A percentile compares a stretch with the other conserved stretches of the same genome.
phyloP scores from a whole-genome alignment of 768 basidiomycete genomes.

The Rhizopogon sp. region DNA sequence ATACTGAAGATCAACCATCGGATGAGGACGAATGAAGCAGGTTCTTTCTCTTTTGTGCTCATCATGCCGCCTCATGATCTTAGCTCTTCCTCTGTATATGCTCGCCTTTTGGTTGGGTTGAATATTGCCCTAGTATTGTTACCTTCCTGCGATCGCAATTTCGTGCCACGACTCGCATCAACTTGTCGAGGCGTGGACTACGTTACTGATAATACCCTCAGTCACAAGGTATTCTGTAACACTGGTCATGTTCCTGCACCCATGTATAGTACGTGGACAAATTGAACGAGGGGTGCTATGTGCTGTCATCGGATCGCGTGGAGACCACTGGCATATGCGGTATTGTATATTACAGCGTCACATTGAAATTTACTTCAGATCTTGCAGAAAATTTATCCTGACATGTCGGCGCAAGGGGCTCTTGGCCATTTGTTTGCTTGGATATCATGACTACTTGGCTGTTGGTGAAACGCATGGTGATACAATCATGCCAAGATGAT shows the following conservation, averaged over 20 bases:
- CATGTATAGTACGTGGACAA: background rate
- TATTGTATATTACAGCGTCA: too few relatives aligned
- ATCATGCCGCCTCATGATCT: background rate
- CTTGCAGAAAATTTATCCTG: too few relatives aligned
- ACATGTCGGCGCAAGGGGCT: too few relatives aligned
- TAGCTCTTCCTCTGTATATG: background rate
- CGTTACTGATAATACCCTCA: background rate
- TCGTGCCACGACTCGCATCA: background rate
- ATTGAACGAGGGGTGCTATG: background rate
- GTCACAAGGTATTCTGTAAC: background rate
- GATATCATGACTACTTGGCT: too few relatives aligned
- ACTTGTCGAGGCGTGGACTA: background rate
- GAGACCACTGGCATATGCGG: too few relatives aligned
- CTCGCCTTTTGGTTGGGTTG: background rate
- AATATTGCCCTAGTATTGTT: background rate
- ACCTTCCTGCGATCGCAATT: background rate
- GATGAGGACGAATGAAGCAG: constrained; percentile 56
- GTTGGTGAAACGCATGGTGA: background rate
- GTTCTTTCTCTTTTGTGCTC: background rate
- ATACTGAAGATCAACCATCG: constrained; percentile 45
- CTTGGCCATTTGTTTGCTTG: too few relatives aligned
- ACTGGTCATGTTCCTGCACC: background rate
- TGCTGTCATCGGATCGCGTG: too few relatives aligned
- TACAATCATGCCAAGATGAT: background rate
- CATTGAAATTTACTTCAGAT: too few relatives aligned